phyloP scores from a whole-genome alignment of 108 stramenopile species.

The Cylindrotheca fusiformis region DNA sequence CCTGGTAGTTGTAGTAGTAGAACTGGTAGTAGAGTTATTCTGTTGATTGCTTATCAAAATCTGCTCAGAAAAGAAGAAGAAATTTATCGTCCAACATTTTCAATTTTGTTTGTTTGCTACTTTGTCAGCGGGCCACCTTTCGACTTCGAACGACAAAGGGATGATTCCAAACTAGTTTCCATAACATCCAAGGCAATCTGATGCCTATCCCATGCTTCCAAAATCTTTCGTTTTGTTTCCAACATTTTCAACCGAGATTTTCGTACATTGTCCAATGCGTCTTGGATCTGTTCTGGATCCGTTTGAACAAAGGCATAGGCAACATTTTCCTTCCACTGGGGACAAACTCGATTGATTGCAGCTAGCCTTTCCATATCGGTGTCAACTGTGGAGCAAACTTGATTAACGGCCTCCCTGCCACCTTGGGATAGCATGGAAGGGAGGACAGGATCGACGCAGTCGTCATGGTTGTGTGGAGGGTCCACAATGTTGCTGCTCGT shows the following conservation, averaged over 20 bases:
- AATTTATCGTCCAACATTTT: not conserved
- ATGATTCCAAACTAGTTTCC: slow-evolving; percentile 22
- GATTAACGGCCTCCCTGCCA: slow-evolving; percentile 8
- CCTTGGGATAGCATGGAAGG: slow-evolving; percentile 22
- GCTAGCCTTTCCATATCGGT: slow-evolving; percentile 3
- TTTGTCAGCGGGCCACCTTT: not conserved
- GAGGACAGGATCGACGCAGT: slow-evolving; percentile 8
- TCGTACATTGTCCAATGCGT: slow-evolving; percentile 31
- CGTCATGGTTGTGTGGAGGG: no score
- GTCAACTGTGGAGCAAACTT: slow-evolving; percentile 11
- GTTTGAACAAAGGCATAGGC: slow-evolving; percentile 35
- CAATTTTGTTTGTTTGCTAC: not conserved
- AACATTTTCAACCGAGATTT: slow-evolving; percentile 8
- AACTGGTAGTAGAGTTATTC: no score
- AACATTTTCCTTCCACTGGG: slow-evolving; percentile 53
- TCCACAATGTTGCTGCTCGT: no score
- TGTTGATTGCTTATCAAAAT: no score
- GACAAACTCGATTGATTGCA: slow-evolving; percentile 27
- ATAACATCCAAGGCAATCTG: slow-evolving; percentile 23
- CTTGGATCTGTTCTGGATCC: slow-evolving; percentile 17
- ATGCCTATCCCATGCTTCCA: slow-evolving; percentile 24
- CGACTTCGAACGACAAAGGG: slow-evolving; percentile 21
- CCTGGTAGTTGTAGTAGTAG: no score
- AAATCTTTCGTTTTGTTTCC: slow-evolving; percentile 12
- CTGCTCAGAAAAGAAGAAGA: not conserved